phyloP scores from a whole-genome alignment of 495 filamentous ascomycete species.

The Aspergillus cavernicola region DNA sequence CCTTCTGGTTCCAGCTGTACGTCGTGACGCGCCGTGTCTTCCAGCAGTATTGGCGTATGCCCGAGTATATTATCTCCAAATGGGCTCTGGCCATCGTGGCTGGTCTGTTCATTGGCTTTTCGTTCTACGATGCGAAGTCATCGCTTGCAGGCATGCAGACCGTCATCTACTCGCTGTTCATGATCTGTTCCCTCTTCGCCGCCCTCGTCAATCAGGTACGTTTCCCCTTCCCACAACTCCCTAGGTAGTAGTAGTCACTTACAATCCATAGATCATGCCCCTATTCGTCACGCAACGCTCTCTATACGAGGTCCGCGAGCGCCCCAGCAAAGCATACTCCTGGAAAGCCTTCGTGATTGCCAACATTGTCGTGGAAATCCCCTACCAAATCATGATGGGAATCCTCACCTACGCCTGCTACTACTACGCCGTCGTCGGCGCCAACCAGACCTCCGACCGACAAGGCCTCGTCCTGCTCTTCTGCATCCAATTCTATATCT shows the following conservation, averaged over 20 bases:
- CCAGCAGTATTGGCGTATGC: conserved; percentile 50
- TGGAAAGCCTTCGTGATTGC: conserved; percentile 51
- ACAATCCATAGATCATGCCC: conserved; percentile 52
- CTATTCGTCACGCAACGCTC: conserved; percentile 45
- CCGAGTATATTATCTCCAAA: conserved; percentile 48
- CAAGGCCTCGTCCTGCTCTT: conserved; percentile 51
- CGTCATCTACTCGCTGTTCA: conserved; percentile 77
- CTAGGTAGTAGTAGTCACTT: too few species aligned
- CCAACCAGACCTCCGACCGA: conserved; percentile 35
- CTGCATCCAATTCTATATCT: conserved; percentile 47
- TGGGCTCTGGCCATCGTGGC: conserved; percentile 46
- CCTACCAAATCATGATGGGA: conserved; percentile 43
- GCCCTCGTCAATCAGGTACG: conserved; percentile 52
- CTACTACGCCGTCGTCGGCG: conserved; percentile 45
- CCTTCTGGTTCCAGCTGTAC: conserved; percentile 44
- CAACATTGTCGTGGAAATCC: conserved; percentile 48
- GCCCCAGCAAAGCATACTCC: conserved; percentile 43
- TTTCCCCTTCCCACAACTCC: background rate
- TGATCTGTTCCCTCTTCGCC: conserved; percentile 70
- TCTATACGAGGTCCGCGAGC: conserved; percentile 50
- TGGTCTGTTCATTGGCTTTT: conserved; percentile 79
- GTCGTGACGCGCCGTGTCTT: conserved; percentile 44
- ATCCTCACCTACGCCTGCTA: conserved; percentile 44
- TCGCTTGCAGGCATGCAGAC: conserved; percentile 63
- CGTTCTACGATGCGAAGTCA: conserved; percentile 71